Base-by-base conservation (phyloP, 202 grass and related monocot genomes). In the Zoysia matrella region DNA sequence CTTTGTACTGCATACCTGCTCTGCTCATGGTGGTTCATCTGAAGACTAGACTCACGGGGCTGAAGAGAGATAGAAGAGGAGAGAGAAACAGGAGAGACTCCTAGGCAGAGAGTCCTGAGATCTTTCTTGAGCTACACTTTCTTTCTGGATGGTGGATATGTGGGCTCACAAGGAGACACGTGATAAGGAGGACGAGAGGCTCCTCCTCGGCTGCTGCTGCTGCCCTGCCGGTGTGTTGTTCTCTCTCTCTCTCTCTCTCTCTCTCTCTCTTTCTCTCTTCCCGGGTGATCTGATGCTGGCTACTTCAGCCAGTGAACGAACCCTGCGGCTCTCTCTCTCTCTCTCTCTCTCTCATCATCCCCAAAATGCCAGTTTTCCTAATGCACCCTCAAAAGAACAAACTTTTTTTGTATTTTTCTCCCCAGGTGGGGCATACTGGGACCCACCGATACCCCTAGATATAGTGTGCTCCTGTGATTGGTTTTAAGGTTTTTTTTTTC, bases 351-450 rank as follows among this genome's bases (percentile, higher is more conserved):
- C 63, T 66, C 78, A 66, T 82, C 73, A 44, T 89, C 68, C 73
- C 88, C 42, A 86, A 78, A 86, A 86, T 89, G 18, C 78, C 88
- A 73, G 79, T 86, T 80, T 53, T 69, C 22, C 67, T 65, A 74
- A 84, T 71, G 64, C 63, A 48, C 52, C 45, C 46, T 73, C 47
- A 6, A 78, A 85, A 68, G 60, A 82, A 53, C 67, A 62, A 14
- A 12, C 53, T 36, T 41, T 54, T 54, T 43, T 60, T 41, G 2
- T 45, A 14, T 18, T 70, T 80, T 80, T 71, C 77, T 70, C 73
- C 16, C 13, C 3, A 52, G 47, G 71, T 71, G 66, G 49, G 62
- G 66, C 52, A 54, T 36, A 69, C 7, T 53, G 50, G 74, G 47
- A 6, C 52, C 84, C 84, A 22, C 46, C 9, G 15, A n/a, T 44